phyloP scores from a whole-genome alignment of 768 basidiomycete species.

The Amanita rubescens region DNA sequence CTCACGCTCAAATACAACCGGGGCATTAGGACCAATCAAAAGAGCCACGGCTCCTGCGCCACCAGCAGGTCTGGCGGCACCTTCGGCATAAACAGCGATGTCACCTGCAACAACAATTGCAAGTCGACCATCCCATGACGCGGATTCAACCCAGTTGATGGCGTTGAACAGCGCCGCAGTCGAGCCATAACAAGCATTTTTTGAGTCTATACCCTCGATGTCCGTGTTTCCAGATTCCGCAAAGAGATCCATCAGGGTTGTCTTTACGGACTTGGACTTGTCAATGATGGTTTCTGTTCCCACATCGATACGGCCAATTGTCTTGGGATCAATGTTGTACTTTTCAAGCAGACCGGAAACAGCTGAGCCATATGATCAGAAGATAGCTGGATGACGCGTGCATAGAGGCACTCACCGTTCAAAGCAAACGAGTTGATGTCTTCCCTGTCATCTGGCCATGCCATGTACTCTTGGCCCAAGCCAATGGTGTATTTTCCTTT shows the following conservation, averaged over 20 bases:
- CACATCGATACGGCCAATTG: constrained; percentile 96
- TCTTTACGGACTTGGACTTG: constrained; percentile 99
- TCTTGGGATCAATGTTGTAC: constrained; percentile 92
- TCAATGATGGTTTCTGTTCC: constrained; percentile 99
- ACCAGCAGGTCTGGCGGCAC: constrained; percentile 89
- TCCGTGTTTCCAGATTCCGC: constrained; percentile 88
- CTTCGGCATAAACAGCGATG: constrained; percentile 97
- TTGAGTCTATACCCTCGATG: constrained; percentile 98
- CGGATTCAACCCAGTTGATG: constrained; percentile 95
- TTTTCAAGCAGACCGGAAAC: constrained; percentile 87
- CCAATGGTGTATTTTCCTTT: constrained; percentile 99
- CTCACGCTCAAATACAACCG: constrained; percentile 91
- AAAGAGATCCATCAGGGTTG: constrained; percentile 97
- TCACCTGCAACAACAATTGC: constrained; percentile 96
- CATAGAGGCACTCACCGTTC: constrained; percentile 53
- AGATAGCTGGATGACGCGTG: background rate
- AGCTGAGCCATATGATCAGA: constrained; percentile 35
- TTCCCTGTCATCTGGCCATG: constrained; percentile 96
- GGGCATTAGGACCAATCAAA: constrained; percentile 94
- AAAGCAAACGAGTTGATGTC: constrained; percentile 98
- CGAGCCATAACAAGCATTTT: constrained; percentile 98
- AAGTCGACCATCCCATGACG: constrained; percentile 95
- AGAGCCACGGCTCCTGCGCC: constrained; percentile 95
- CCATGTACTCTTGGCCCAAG: constrained; percentile 97
- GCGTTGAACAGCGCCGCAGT: constrained; percentile 99